phyloP scores from a whole-genome alignment of 1,139 yeast genomes.

The Protomyces pachydermus region DNA sequence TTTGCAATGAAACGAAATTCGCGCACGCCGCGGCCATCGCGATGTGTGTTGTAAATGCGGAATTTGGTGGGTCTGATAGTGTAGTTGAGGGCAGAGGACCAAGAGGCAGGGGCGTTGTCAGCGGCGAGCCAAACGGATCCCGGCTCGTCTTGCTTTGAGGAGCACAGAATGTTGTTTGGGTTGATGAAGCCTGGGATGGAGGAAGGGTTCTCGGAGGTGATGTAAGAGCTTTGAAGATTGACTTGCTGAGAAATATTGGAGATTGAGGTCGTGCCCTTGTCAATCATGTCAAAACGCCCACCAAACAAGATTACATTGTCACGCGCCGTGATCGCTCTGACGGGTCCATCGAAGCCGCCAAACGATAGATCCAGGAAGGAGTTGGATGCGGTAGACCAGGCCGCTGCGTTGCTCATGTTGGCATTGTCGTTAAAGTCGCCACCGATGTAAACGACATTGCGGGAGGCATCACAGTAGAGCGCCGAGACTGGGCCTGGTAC shows the following conservation, averaged over 20 bases:
- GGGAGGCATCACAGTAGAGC: constrained; percentile 48
- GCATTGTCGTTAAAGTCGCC: constrained; percentile 59
- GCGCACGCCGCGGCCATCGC: constrained; percentile 52
- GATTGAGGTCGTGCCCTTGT: constrained; percentile 34
- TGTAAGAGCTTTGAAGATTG: constrained; percentile 62
- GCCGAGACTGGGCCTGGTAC: constrained; percentile 52
- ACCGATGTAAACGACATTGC: constrained; percentile 63
- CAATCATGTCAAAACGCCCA: constrained; percentile 55
- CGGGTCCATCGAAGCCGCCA: constrained; percentile 64
- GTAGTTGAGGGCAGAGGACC: constrained; percentile 60
- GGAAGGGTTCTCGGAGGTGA: constrained; percentile 22
- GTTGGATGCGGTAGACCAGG: constrained; percentile 53
- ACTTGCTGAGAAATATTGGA: constrained; percentile 40
- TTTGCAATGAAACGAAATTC: constrained; percentile 66
- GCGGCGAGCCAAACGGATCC: constrained; percentile 54
- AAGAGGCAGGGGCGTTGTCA: constrained; percentile 55
- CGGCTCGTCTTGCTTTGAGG: constrained; percentile 41
- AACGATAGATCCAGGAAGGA: constrained; percentile 55
- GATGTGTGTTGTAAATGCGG: constrained; percentile 56
- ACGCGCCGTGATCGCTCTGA: constrained; percentile 60
- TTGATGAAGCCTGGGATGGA: constrained; percentile 41
- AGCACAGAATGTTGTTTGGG: constrained; percentile 56
- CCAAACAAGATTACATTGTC: constrained; percentile 63
- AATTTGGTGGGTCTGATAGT: constrained; percentile 65
- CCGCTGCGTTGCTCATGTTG: constrained; percentile 57